Percentiles rank a stretch among this genome's conserved stretches.
Evolutionary conservation across 2,329 filamentous ascomycete genomes (phyloP).

Genomic region (Aureobasidium mangrovei): DNA sequence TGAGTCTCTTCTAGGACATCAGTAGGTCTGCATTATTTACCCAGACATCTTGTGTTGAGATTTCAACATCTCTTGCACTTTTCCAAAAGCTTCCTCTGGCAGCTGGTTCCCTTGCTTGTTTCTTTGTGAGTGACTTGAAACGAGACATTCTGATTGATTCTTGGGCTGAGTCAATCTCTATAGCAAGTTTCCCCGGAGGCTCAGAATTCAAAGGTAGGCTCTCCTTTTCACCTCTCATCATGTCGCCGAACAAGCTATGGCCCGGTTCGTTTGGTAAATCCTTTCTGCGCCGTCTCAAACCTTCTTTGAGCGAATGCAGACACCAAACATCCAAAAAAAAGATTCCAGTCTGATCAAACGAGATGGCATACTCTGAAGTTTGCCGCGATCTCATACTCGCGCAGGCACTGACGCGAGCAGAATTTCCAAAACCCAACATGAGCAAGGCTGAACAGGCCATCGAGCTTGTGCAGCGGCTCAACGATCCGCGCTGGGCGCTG

Average conservation of each 20-base stretch:
- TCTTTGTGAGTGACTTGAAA: constrained; percentile 1
- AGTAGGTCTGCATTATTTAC: not conserved
- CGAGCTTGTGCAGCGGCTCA: constrained; percentile 44
- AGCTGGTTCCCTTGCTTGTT: not conserved
- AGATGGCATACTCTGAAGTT: too few relatives aligned
- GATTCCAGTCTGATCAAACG: too few relatives aligned
- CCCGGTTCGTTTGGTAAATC: too few relatives aligned
- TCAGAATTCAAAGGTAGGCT: not conserved
- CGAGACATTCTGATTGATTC: not conserved
- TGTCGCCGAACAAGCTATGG: too few relatives aligned
- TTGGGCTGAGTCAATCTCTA: constrained; percentile 1
- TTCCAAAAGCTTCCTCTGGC: not conserved
- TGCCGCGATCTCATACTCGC: too few relatives aligned
- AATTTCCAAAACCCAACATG: not conserved
- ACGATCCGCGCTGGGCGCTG: constrained; percentile 36
- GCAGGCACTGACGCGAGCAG: too few relatives aligned
- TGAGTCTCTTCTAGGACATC: not conserved
- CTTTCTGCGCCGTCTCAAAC: too few relatives aligned
- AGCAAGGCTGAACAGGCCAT: constrained; percentile 16
- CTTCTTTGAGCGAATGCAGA: too few relatives aligned
- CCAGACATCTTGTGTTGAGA: not conserved
- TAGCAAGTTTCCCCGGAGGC: not conserved
- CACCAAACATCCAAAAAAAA: too few relatives aligned
- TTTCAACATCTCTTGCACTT: constrained; percentile 10
- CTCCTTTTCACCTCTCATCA: not conserved